Conservation (phyloP, 257 asterid species). For the Thymus mandschuricus region DNA sequence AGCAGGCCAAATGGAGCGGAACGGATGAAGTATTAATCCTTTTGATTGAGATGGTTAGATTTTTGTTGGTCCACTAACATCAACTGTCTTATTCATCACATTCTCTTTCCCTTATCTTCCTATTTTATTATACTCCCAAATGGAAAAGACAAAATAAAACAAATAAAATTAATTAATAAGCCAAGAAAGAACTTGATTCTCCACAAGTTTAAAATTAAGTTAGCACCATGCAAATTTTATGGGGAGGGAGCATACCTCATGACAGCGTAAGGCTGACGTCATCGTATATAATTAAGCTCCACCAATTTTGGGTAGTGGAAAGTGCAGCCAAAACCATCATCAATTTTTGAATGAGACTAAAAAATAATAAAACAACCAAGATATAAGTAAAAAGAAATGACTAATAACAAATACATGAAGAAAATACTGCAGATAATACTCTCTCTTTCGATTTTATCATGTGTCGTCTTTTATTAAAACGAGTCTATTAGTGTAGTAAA, state of each 20-base stretch:
- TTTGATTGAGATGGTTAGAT: constrained; percentile 33
- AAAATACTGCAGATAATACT: too few relatives aligned
- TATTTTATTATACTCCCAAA: not conserved
- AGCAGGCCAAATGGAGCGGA: too few relatives aligned
- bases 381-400: not conserved
- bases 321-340: constrained; percentile 50
- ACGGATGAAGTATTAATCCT: not conserved
- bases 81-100: constrained; percentile 35
- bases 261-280: constrained; percentile 66
- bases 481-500: too few relatives aligned
- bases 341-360: constrained; percentile 39
- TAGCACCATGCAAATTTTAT: not conserved
- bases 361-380: not conserved
- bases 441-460: too few relatives aligned
- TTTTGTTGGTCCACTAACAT: constrained; percentile 29
- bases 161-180: not conserved
- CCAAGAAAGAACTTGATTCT: not conserved
- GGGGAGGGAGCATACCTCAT: constrained; percentile 47
- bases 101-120: not conserved
- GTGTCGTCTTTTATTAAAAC: too few relatives aligned
- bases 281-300: constrained; percentile 36
- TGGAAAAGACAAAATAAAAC: not conserved
- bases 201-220: not conserved
- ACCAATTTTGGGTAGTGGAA: constrained; percentile 35
- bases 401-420: too few relatives aligned